These are phyloP conservation scores for Calonectria multiphialidica DNA, from an alignment of 2,329 filamentous ascomycete genomes.

Conservation along the genomic window DNA sequence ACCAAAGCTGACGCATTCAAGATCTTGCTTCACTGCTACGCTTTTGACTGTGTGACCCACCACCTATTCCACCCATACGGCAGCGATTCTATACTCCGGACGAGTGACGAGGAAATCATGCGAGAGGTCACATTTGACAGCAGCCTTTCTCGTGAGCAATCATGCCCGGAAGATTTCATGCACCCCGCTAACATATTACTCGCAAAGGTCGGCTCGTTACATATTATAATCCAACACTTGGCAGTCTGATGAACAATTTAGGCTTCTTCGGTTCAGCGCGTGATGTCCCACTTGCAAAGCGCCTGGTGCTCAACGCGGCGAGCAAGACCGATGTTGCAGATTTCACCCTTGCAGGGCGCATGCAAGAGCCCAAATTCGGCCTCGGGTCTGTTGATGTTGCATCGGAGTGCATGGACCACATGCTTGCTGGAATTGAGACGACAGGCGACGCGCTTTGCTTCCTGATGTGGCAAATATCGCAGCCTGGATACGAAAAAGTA, in stretches of 20 bases:
- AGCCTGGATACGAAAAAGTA: conserved; percentile 17
- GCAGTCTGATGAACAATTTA: background rate
- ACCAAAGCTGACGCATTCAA: fast-evolving
- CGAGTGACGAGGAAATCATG: conserved; percentile 22
- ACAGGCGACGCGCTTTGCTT: conserved; percentile 36
- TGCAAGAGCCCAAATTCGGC: conserved; percentile 26
- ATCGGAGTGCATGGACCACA: conserved; percentile 36
- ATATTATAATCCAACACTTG: conserved; percentile 22
- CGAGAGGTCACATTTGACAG: conserved; percentile 29
- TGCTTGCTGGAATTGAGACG: conserved; percentile 34
- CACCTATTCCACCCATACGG: conserved; percentile 33
- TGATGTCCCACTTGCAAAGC: conserved; percentile 10
- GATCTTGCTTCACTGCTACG: conserved; percentile 32
- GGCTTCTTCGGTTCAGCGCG: conserved; percentile 30
- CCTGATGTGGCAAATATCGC: conserved; percentile 35
- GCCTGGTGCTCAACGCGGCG: conserved; percentile 24
- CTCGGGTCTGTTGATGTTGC: conserved; percentile 24
- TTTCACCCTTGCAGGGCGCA: conserved; percentile 28
- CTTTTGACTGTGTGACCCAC: conserved; percentile 30
- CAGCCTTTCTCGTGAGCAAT: conserved; percentile 24
- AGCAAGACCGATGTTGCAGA: conserved; percentile 13
- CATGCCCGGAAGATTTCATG: background rate
- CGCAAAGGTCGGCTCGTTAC: conserved; percentile 16
- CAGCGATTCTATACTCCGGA: conserved; percentile 23
- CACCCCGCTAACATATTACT: background rate